Conservation (phyloP, 1,284 basidiomycete species). For the Boletellus deceptivus region DNA sequence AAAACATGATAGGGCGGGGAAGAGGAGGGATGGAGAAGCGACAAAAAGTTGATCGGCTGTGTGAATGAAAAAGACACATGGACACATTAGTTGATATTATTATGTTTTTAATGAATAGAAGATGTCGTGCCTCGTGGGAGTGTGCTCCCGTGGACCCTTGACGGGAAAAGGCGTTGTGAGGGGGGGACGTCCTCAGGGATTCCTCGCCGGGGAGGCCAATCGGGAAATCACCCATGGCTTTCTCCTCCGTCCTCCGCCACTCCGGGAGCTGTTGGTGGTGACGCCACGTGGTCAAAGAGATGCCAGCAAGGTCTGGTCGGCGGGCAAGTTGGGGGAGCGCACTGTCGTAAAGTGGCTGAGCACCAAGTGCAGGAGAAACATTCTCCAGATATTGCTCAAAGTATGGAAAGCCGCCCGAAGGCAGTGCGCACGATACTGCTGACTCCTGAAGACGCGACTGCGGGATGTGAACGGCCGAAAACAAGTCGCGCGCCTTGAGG, state of each 20-base stretch:
- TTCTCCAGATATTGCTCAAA: constrained; percentile 55
- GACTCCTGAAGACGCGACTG: constrained; percentile 32
- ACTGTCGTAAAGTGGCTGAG: constrained; percentile 39
- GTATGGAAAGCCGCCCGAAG: constrained; percentile 40
- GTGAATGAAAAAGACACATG: background rate
- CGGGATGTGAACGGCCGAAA: constrained; percentile 32
- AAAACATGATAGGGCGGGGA: constrained; percentile 78
- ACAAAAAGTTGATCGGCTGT: constrained; percentile 83
- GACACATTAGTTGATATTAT: constrained; percentile 24
- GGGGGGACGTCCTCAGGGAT: constrained; percentile 26
- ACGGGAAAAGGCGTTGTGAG: constrained; percentile 25
- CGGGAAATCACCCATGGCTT: constrained; percentile 15
- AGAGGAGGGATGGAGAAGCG: constrained; percentile 76
- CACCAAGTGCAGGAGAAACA: constrained; percentile 35
- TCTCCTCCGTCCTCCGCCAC: constrained; percentile 30
- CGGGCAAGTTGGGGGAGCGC: constrained; percentile 29
- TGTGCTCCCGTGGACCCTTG: constrained; percentile 29
- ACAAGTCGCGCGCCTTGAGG: constrained; percentile 38
- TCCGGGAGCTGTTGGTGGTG: constrained; percentile 30
- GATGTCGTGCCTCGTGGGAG: constrained; percentile 38
- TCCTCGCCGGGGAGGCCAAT: constrained; percentile 24
- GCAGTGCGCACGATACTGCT: constrained; percentile 31
- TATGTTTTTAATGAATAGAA: constrained; percentile 12
- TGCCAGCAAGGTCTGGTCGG: constrained; percentile 16
- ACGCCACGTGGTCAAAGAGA: constrained; percentile 21